Percentiles rank a stretch among this genome's conserved stretches.
phyloP scores from a whole-genome alignment of 129 eudicot genomes.

The Escallonia rubra region DNA sequence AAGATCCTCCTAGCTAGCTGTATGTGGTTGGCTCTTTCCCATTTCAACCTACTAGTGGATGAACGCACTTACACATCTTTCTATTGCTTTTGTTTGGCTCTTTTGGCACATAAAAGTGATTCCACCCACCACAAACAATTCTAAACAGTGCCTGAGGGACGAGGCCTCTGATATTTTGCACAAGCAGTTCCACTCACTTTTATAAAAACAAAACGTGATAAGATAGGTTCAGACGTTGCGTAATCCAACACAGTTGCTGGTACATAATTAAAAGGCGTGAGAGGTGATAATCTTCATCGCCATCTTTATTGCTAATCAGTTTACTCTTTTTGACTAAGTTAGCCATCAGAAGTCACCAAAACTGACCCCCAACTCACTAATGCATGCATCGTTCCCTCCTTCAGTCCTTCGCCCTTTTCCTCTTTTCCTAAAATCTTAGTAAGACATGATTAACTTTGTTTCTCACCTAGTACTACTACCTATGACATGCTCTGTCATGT shows the following conservation, averaged over 20 bases:
- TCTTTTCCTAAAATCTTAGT: background rate
- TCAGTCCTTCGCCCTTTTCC: conserved; percentile 1
- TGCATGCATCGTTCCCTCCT: background rate
- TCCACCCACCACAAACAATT: conserved; percentile 17
- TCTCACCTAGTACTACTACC: too few species aligned
- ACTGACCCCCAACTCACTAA: background rate
- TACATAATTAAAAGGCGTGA: background rate
- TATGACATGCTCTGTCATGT: too few species aligned
- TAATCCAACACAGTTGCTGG: background rate
- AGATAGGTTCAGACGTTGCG: background rate
- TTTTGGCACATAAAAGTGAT: conserved; percentile 19
- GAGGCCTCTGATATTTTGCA: background rate
- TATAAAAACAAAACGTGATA: background rate
- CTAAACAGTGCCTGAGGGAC: background rate
- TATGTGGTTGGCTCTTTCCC: conserved; percentile 23
- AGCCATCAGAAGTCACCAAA: background rate
- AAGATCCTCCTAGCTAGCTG: conserved; percentile 23
- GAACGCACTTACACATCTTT: conserved; percentile 14
- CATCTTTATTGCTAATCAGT: conserved; percentile 7
- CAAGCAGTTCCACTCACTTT: background rate
- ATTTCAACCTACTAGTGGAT: conserved; percentile 7
- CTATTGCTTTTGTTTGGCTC: conserved; percentile 19
- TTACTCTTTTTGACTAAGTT: conserved; percentile 7
- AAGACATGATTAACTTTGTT: too few species aligned
- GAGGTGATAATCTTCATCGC: conserved; percentile 5